Evolutionary conservation across 106 monocot species (phyloP).

Genomic region (Gastrodia elata): DNA sequence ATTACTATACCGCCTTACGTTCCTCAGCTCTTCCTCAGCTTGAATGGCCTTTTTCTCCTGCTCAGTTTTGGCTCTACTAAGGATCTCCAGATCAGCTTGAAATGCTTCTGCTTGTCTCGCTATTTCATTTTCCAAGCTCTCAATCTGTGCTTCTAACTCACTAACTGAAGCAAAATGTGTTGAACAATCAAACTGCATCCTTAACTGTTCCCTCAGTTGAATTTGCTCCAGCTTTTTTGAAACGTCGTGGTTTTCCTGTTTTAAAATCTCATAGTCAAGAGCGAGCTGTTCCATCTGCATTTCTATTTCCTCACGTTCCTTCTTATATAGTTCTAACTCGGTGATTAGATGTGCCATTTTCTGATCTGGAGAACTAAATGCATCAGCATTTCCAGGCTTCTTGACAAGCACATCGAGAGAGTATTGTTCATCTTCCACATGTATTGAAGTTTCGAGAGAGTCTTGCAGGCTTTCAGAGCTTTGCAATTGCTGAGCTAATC

Average conservation of each 20-base stretch:
- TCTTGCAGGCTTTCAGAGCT: conserved; percentile 19
- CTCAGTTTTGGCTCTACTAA: conserved; percentile 51
- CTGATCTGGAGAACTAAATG: conserved; percentile 39
- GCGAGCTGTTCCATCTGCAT: conserved; percentile 99
- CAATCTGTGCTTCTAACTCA: conserved; percentile 79
- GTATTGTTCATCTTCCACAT: conserved; percentile 31
- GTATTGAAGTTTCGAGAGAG: conserved; percentile 20
- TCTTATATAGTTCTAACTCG: conserved; percentile 76
- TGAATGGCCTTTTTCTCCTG: conserved; percentile 75
- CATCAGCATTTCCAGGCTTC: conserved; percentile 16
- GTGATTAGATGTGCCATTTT: conserved; percentile 46
- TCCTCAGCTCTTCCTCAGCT: conserved; percentile 64
- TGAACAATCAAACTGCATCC: conserved; percentile 97
- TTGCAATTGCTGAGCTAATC: conserved; percentile 8
- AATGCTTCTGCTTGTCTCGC: conserved; percentile 48
- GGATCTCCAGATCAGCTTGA: conserved; percentile 42
- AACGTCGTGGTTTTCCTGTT: conserved; percentile 92
- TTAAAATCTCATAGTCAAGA: conserved; percentile 92
- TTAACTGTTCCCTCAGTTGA: conserved; percentile 74
- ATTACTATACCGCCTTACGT: conserved; percentile 43
- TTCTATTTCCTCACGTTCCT: conserved; percentile 82
- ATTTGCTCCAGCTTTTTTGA: conserved; percentile 68
- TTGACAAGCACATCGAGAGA: conserved; percentile 39
- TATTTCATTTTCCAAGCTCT: conserved; percentile 73
- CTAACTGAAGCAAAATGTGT: conserved; percentile 71